Evolutionary conservation across 495 filamentous ascomycete genomes (phyloP), one percentile per base, ranked within the genome.

Genomic region (Aspergillus asperescens): DNA sequence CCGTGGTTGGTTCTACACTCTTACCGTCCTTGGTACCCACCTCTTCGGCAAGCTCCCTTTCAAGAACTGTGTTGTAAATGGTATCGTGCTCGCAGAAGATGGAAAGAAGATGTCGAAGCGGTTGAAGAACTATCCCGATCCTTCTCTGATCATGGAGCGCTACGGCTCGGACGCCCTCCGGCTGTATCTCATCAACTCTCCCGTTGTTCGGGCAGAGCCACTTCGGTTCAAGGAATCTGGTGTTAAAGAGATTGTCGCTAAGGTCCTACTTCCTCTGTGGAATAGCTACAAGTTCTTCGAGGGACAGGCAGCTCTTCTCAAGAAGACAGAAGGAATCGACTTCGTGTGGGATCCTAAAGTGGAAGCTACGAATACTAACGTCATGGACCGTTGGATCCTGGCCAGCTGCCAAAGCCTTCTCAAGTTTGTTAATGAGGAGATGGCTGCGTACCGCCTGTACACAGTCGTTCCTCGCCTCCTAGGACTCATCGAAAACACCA

Each of bases 71-170:
- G 88, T 97, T 10, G 94, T 97, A 38, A 97, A 95, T 62, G 93
- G 93, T 9, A 94, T 98, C 48, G 93, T 98, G 1, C 77, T 98
- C 25, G 93, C 85, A 6, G 90, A 95, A 67, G 90, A 97, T 61
- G 93, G 93, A 46, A 96, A 96, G 76, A 98, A 98, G 76, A 98
- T 98, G 93, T 96, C 91, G 1, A 98, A 98, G 75, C 81, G 94
- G 34, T 75, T 96, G 32, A 93, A 96, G 76, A 98, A 98, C 68
- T 98, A 96, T 65, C 94, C 94, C 7, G 94, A 97, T 62, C 93
- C 94, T 9, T 71, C 71, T 28, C 64, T 90, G 16, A 80, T 98
- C 57, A 96, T 98, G 78, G 68, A 86, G 40, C 84, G 84, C 50
- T 96, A 95, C 61, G 93, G 93, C 19, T 90, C 92, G 5, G 93